Base-by-base conservation (phyloP, 106 monocot genomes). In the Acorus gramineus region DNA sequence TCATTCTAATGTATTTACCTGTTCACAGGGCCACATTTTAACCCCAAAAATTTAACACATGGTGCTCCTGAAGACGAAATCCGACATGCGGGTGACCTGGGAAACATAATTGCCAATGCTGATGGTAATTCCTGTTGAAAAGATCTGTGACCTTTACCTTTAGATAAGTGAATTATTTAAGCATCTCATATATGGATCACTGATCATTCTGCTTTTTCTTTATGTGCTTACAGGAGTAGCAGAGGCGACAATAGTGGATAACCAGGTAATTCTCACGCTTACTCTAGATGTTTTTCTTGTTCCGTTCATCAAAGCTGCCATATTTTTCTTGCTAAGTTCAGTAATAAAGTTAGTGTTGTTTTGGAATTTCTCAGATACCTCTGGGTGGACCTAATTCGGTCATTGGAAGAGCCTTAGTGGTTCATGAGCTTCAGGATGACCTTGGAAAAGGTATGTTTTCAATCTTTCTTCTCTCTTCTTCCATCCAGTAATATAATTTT, bases 61-160 rank as follows among this genome's bases (percentile, higher is more conserved):
- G 90, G 90, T 58, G 82, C 86, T 65, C 90, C 90, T 50, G 68
- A 85, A 63, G 90, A 86, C 64, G 74, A 83, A 65, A 57, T 90
- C 50, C 90, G 90, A 4, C 90, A 90, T 90, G 90, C 90, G 59
- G 90, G 90, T 71, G 90, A 90, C 78, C 83, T 90, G 73, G 90
- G 90, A 86, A 90, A 90, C 78, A 80, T 90, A 63, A 54, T 80
- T 73, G 90, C 90, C 28, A 90, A 86, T 57, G 43, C 77, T 66
- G 76, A 83, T 28, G 90, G 89, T 85, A 79, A 28, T 28, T 28
- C 28, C 28, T 28, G 28, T 28, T 28, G 28, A 28, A 28, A 28
- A 62, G 3, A 59, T 61, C 55, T 54, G 6, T 42, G 0, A 51
- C 6, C 4, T 44, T 4, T 8, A 13, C 58, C 28, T 49, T 44